phyloP scores from a whole-genome alignment of 1,139 yeast species.

The Candida tetrigidarum region DNA sequence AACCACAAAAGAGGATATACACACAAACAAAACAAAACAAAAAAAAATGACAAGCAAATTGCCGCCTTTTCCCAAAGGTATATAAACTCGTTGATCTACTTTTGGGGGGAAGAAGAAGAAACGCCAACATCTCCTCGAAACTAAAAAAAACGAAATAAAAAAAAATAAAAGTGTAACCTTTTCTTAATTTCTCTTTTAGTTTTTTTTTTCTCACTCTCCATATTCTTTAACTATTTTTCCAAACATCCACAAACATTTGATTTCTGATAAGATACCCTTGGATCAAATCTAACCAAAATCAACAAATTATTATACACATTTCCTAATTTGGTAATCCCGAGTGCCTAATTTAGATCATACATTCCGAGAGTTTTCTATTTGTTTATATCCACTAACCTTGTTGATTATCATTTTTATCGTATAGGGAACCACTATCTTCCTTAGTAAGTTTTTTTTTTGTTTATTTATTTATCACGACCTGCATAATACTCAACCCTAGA shows the following conservation, averaged over 20 bases:
- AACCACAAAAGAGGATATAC: constrained; percentile 3
- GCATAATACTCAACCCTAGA: neutral
- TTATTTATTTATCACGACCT: neutral
- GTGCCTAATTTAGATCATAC: neutral
- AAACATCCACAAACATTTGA: neutral
- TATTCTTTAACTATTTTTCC: neutral
- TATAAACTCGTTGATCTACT: neutral
- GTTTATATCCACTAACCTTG: too few relatives aligned
- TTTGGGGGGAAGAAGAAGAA: neutral
- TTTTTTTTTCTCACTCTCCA: neutral
- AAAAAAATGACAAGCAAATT: neutral
- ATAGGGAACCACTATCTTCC: too few relatives aligned
- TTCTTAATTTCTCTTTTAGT: neutral
- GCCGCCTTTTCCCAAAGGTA: neutral
- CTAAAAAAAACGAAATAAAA: neutral
- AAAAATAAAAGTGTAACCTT: neutral
- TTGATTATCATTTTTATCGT: neutral
- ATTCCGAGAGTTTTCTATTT: neutral
- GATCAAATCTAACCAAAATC: too few relatives aligned
- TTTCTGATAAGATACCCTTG: too few relatives aligned
- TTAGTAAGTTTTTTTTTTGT: too few relatives aligned
- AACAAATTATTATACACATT: too few relatives aligned
- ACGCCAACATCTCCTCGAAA: neutral
- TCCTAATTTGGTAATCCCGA: neutral
- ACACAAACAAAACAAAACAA: neutral